Conservation (phyloP, 1,139 yeast species). For the Saccharomyces hybrid region DNA sequence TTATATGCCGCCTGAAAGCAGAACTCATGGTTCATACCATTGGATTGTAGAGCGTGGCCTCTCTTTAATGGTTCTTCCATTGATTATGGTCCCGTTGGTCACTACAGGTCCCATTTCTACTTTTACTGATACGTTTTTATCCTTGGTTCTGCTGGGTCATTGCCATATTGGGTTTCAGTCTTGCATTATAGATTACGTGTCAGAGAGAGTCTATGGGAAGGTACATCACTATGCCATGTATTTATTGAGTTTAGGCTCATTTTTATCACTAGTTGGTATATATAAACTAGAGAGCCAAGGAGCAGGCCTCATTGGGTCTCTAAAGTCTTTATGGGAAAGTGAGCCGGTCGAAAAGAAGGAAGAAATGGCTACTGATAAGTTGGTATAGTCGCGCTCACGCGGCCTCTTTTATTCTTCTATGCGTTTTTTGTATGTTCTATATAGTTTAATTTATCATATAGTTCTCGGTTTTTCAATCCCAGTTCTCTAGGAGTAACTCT, state of each 20-base stretch:
- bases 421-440: background rate
- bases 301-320: slow-evolving; percentile 43
- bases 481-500: background rate
- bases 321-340: slow-evolving; percentile 34
- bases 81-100: slow-evolving; percentile 50
- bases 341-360: background rate
- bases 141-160: slow-evolving; percentile 50
- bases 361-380: background rate
- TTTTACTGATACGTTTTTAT: slow-evolving; percentile 48
- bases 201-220: slow-evolving; percentile 56
- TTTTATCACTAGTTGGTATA: slow-evolving; percentile 54
- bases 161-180: slow-evolving; percentile 62
- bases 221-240: slow-evolving; percentile 52
- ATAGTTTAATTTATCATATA: background rate
- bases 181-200: slow-evolving; percentile 40
- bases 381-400: background rate
- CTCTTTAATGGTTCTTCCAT: slow-evolving; percentile 52
- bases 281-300: slow-evolving; percentile 59
- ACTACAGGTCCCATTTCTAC: slow-evolving; percentile 45
- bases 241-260: slow-evolving; percentile 53
- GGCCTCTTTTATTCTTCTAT: background rate
- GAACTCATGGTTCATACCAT: slow-evolving; percentile 55
- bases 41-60: slow-evolving; percentile 61
- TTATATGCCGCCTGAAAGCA: slow-evolving; percentile 46
- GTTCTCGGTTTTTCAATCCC: background rate